These are phyloP conservation scores for Oidium heveae DNA, from an alignment of 2,329 filamentous ascomycete species.

Conservation along the genomic window DNA sequence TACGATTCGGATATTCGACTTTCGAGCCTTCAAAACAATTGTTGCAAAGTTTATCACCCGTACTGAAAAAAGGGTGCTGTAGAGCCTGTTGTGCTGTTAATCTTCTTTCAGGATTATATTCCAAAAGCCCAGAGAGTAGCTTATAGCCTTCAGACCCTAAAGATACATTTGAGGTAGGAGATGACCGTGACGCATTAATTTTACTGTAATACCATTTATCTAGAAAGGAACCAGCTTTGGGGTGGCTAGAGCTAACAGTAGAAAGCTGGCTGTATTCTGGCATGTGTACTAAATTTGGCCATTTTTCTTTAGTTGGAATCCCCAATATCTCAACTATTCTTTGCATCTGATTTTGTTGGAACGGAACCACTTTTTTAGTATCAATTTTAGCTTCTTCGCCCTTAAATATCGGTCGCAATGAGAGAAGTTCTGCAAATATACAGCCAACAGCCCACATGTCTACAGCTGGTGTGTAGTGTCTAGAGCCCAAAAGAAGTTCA, in stretches of 20 bases:
- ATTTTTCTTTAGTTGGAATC: constrained; percentile 64
- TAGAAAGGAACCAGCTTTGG: constrained; percentile 20
- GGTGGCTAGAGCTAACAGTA: constrained; percentile 23
- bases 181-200: constrained; percentile 26
- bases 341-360: constrained; percentile 96
- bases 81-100: constrained; percentile 71
- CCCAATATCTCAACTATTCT: constrained; percentile 96
- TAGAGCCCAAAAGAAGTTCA: constrained; percentile 68
- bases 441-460: constrained; percentile 96
- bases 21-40: constrained; percentile 85
- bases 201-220: constrained; percentile 62
- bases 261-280: constrained; percentile 58
- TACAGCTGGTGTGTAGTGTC: constrained; percentile 93
- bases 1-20: constrained; percentile 66
- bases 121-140: constrained; percentile 56
- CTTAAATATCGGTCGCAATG: constrained; percentile 85
- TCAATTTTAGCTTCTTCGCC: constrained; percentile 99
- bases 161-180: constrained; percentile 23
- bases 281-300: constrained; percentile 66
- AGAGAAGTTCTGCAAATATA: constrained; percentile 86
- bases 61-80: constrained; percentile 71
- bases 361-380: constrained; percentile 87
- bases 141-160: constrained; percentile 58
- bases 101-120: constrained; percentile 78
- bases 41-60: constrained; percentile 38